These are phyloP conservation scores for Rosa multiflora DNA, from an alignment of 306 rosid genomes.

Conservation along the genomic window DNA sequence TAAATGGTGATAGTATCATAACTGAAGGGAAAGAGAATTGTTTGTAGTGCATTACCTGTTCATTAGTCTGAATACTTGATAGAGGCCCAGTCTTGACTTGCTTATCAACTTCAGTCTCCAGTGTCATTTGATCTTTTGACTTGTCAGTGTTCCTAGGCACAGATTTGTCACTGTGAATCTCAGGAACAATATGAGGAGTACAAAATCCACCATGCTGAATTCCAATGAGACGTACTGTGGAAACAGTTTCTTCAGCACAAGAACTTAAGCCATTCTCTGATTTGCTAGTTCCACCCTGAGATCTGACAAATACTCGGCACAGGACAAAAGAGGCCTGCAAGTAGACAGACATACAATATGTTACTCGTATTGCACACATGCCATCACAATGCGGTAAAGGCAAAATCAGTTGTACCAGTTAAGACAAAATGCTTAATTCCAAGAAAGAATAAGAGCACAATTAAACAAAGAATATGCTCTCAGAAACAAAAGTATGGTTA, in stretches of 20 bases:
- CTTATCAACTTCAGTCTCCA: conserved; percentile 27
- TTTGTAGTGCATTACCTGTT: conserved; percentile 32
- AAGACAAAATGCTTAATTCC: background rate
- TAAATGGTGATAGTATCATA: conserved; percentile 1
- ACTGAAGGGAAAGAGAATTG: background rate
- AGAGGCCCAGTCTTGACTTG: conserved; percentile 26
- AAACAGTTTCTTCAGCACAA: conserved; percentile 53
- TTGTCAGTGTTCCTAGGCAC: conserved; percentile 33
- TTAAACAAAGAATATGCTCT: background rate
- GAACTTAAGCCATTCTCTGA: conserved; percentile 53
- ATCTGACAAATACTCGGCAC: conserved; percentile 53
- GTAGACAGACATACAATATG: background rate
- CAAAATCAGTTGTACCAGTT: background rate
- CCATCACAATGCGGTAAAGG: background rate
- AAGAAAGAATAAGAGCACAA: background rate
- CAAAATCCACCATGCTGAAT: conserved; percentile 46
- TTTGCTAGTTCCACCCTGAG: conserved; percentile 31
- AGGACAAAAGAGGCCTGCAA: conserved; percentile 60
- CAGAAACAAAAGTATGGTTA: background rate
- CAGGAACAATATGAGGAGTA: conserved; percentile 23
- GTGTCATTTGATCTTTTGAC: conserved; percentile 19
- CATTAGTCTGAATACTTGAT: conserved; percentile 30
- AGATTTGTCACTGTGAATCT: conserved; percentile 26
- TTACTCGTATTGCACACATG: background rate
- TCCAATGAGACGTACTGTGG: conserved; percentile 53